Base-by-base conservation (phyloP, 208 protist genomes). In the Wallacemonas rigidus region DNA sequence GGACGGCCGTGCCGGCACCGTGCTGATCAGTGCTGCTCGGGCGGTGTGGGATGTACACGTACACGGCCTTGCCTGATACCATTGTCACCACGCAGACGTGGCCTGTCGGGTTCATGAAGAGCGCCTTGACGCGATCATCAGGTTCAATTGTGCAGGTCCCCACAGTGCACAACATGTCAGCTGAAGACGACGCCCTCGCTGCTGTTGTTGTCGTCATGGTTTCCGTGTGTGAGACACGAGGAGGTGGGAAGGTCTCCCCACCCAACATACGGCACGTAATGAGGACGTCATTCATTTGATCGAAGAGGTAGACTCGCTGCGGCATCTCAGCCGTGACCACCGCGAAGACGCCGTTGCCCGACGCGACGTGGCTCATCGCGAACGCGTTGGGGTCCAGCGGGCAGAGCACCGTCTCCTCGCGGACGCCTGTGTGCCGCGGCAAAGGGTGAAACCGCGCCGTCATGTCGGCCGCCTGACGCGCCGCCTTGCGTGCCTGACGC, bases 41-140 rank as follows among this genome's bases (percentile, higher is more conserved):
- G 14, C 71, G 60, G 14, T 72, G 76, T 11, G 79, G 82, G 43
- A 91, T 79, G 63, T 81, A 76, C 35, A 72, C 76, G 69, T 83
- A 91, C 26, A 78, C 76, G 35, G 75, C 64, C 51, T 72, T 78
- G 47, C 80, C 81, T 2, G 80, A 88, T 8, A 39, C 53, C 63
- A 86, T 88, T 9, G 60, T 67, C n/a, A 91, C 56, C 26, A 91
- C 56, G 65, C 77, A 82, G 60, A 84, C 86, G 47, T 78, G 76
- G 1, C 80, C 86, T 12, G 74, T 68, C 4, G 80, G 76, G 65
- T 88, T 80, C 45, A 91, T 60, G 74, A 77, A 84, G 6, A 88
- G 38, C 12, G 82, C 67, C 11, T 55, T 12, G 40, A 87, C 81
- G 36, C 57, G 35, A 61, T 90, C 82, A 2, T 58, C 9, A 26